Evolutionary conservation across 768 basidiomycete genomes (phyloP).

Genomic region (Leccinum truebloodii): DNA sequence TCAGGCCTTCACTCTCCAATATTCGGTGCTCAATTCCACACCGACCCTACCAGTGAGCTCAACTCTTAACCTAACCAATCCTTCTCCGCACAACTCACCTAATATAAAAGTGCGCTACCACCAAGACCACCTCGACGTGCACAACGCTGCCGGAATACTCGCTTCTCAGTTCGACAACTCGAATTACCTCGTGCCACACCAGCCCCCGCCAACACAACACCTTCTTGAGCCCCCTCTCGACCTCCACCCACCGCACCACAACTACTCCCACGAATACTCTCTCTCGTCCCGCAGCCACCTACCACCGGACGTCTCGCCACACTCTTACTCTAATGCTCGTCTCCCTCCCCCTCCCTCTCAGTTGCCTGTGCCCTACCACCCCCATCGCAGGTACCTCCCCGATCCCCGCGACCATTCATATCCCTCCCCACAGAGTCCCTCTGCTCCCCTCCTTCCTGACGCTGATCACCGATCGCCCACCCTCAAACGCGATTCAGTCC

Average conservation of each 20-base stretch:
- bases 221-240: conserved; percentile 48
- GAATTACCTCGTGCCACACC: conserved; percentile 31
- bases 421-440: conserved; percentile 34
- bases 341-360: conserved; percentile 37
- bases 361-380: conserved; percentile 22
- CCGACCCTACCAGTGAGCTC: conserved; percentile 44
- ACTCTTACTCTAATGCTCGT: conserved; percentile 43
- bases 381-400: conserved; percentile 36
- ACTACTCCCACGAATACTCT: conserved; percentile 44
- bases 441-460: conserved; percentile 22
- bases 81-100: conserved; percentile 40
- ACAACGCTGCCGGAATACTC: conserved; percentile 49
- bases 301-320: conserved; percentile 44
- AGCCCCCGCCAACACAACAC: conserved; percentile 32
- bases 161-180: conserved; percentile 53
- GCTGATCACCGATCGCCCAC: conserved; percentile 34
- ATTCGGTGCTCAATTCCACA: conserved; percentile 50
- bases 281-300: conserved; percentile 49
- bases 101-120: conserved; percentile 78
- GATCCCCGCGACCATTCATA: conserved; percentile 40
- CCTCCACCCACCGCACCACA: conserved; percentile 37
- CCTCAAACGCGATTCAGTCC: conserved; percentile 47
- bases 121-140: conserved; percentile 43
- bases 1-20: conserved; percentile 76
- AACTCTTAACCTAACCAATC: conserved; percentile 46